Percentiles rank a stretch among this genome's conserved stretches.
These are phyloP conservation scores for Pholiota conissans DNA, from an alignment of 768 basidiomycete genomes.

Conservation along the genomic window DNA sequence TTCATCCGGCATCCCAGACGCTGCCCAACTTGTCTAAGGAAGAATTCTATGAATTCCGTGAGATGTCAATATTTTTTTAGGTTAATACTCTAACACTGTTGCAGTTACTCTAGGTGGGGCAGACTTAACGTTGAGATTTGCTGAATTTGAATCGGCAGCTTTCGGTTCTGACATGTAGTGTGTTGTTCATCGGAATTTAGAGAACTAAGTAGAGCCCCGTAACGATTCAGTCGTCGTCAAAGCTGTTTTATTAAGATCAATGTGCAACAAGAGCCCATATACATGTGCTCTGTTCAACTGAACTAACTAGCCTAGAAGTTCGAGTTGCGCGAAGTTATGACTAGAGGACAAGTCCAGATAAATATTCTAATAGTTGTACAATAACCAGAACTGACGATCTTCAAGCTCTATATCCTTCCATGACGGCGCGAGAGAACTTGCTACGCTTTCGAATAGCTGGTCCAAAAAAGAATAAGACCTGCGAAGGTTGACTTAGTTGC, in stretches of 20 bases:
- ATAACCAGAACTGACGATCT: too few species aligned
- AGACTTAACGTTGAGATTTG: slow-evolving; percentile 33
- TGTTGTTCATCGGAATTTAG: too few species aligned
- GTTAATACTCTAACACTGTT: background rate
- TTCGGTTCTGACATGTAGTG: too few species aligned
- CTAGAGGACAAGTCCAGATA: too few species aligned
- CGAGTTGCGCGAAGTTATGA: too few species aligned
- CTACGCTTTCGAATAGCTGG: slow-evolving; percentile 39
- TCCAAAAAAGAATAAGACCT: slow-evolving; percentile 46
- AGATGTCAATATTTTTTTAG: background rate
- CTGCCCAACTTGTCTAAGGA: slow-evolving; percentile 36
- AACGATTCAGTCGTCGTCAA: too few species aligned
- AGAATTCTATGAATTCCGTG: slow-evolving; percentile 40
- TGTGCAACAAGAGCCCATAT: too few species aligned
- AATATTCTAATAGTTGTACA: too few species aligned
- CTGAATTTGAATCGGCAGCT: slow-evolving; percentile 27
- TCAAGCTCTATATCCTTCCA: slow-evolving; percentile 27
- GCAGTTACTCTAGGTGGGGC: slow-evolving; percentile 35
- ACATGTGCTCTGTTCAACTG: too few species aligned
- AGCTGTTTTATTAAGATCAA: too few species aligned
- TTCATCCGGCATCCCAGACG: slow-evolving; percentile 27
- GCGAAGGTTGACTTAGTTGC: background rate
- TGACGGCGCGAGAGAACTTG: slow-evolving; percentile 39
- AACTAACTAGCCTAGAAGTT: too few species aligned
- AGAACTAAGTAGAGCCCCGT: too few species aligned